Conservation (phyloP, 2,329 filamentous ascomycete genomes). For the Pezicula rhizophila region DNA sequence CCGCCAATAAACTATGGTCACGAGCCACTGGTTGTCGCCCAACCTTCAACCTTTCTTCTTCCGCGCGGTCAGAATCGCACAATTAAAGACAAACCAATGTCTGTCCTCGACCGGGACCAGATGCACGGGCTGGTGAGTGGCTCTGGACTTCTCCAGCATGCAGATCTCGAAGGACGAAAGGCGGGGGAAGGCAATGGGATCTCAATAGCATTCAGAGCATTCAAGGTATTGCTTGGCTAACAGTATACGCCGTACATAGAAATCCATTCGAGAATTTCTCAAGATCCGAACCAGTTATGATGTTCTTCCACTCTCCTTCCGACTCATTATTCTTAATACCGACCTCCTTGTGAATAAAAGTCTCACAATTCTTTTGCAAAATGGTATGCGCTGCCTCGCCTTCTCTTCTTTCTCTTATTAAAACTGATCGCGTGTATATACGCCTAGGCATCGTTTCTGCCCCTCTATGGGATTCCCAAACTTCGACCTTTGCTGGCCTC, state of each 20-base stretch:
- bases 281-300: constrained; percentile 97
- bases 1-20: constrained; percentile 25
- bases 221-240: constrained; percentile 21
- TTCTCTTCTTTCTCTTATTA: constrained; percentile 1
- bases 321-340: constrained; percentile 92
- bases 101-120: constrained; percentile 68
- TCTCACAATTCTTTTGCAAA: constrained; percentile 89
- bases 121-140: constrained; percentile 67
- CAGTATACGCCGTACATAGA: constrained; percentile 43
- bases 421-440: constrained; percentile 11
- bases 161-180: neutral
- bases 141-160: constrained; percentile 1
- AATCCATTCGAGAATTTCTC: constrained; percentile 89
- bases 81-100: constrained; percentile 37
- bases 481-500: constrained; percentile 86
- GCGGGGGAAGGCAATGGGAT: neutral
- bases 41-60: constrained; percentile 30
- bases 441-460: constrained; percentile 87
- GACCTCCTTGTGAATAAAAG: constrained; percentile 95
- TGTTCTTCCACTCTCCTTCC: constrained; percentile 91
- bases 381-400: constrained; percentile 53
- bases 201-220: neutral
- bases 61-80: constrained; percentile 25
- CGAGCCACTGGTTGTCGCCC: constrained; percentile 25
- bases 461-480: constrained; percentile 91